Conservation (phyloP, 495 filamentous ascomycete species). For the Friedmanniomyces simplex region DNA sequence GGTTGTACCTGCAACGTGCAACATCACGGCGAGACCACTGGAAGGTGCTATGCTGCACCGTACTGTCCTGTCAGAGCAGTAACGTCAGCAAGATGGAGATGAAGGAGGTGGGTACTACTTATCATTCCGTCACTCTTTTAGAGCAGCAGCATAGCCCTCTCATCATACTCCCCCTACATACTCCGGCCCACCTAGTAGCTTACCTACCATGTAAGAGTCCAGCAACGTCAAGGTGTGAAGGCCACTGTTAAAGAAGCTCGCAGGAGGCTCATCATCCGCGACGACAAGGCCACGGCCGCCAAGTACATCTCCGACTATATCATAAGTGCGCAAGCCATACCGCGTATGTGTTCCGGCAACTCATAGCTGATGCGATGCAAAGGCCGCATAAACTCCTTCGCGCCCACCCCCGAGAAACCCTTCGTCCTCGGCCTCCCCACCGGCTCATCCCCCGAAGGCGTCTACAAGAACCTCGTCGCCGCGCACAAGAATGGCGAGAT, state of each 20-base stretch:
- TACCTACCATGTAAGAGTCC: background rate
- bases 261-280: constrained; percentile 79
- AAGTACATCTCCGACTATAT: constrained; percentile 76
- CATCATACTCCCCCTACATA: too few relatives aligned
- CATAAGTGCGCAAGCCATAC: constrained; percentile 43
- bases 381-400: constrained; percentile 63
- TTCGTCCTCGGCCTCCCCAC: constrained; percentile 81
- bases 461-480: constrained; percentile 68
- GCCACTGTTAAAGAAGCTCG: background rate
- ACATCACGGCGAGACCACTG: background rate
- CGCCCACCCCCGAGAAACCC: constrained; percentile 56
- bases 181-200: background rate
- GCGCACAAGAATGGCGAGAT: constrained; percentile 67
- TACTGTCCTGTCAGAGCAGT: background rate
- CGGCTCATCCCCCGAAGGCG: constrained; percentile 64
- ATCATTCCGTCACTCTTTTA: too few relatives aligned
- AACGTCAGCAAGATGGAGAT: background rate
- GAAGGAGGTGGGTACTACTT: background rate
- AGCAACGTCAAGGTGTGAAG: background rate
- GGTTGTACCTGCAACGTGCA: background rate
- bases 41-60: background rate
- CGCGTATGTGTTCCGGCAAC: background rate
- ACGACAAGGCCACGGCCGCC: constrained; percentile 54
- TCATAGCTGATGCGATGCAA: constrained; percentile 4
- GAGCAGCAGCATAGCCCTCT: too few relatives aligned